Evolutionary conservation across 345 rosid species (phyloP).

Genomic region (Lepidium aucheri): DNA sequence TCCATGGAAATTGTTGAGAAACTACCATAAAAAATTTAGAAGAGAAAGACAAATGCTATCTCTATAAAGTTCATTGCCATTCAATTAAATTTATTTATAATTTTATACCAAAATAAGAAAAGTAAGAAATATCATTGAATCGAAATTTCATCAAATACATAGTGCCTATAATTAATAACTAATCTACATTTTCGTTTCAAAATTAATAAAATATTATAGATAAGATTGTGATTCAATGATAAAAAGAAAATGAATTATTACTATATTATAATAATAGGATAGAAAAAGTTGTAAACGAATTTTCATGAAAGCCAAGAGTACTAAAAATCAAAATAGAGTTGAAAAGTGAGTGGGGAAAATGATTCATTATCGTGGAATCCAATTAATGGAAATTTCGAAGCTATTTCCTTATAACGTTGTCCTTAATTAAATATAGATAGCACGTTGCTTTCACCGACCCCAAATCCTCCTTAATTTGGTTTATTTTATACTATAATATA

Average conservation of each 20-base stretch:
- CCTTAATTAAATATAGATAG: too few species aligned
- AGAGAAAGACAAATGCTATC: neutral
- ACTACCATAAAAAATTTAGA: slow-evolving; percentile 1
- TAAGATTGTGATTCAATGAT: neutral
- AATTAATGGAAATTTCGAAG: too few species aligned
- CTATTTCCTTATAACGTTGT: too few species aligned
- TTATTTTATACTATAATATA: too few species aligned
- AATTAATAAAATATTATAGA: neutral
- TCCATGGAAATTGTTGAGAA: slow-evolving; percentile 24
- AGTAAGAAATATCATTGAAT: neutral
- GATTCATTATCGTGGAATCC: too few species aligned
- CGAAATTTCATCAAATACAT: neutral
- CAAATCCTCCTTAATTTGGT: too few species aligned
- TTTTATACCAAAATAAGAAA: neutral
- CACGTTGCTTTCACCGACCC: too few species aligned
- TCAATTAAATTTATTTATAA: neutral
- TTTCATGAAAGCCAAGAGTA: neutral
- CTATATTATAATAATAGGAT: neutral
- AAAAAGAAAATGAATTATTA: too few species aligned
- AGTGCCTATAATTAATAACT: neutral
- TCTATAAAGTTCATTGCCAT: neutral
- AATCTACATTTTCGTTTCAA: neutral
- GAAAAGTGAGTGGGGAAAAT: neutral
- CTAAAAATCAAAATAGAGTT: neutral
- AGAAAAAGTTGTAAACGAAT: neutral